Conservation (phyloP, 2,329 filamentous ascomycete genomes). For the Cytospora schulzeri region DNA sequence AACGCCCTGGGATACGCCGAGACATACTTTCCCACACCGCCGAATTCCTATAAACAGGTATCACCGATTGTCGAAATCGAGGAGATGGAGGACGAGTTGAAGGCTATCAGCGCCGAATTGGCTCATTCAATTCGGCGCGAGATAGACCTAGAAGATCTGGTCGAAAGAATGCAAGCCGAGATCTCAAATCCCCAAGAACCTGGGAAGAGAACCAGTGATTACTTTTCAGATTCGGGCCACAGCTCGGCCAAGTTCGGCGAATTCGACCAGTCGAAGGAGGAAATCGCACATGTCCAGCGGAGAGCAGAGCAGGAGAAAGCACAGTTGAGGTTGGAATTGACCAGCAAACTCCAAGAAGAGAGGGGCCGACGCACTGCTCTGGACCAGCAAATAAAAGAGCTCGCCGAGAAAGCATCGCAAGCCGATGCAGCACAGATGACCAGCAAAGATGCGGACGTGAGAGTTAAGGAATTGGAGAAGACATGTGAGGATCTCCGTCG, state of each 20-base stretch:
- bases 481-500: slow-evolving; percentile 82
- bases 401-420: slow-evolving; percentile 77
- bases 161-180: slow-evolving; percentile 85
- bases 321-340: slow-evolving; percentile 80
- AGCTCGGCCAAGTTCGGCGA: slow-evolving; percentile 80
- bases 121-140: slow-evolving; percentile 91
- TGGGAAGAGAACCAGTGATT: slow-evolving; percentile 86
- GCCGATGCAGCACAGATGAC: slow-evolving; percentile 58
- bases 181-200: slow-evolving; percentile 57
- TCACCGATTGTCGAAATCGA: slow-evolving; percentile 61
- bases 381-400: slow-evolving; percentile 79
- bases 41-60: slow-evolving; percentile 39
- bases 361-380: slow-evolving; percentile 72
- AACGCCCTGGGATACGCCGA: slow-evolving; percentile 54
- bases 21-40: slow-evolving; percentile 54
- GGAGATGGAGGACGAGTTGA: slow-evolving; percentile 92
- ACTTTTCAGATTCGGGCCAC: slow-evolving; percentile 94
- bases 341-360: slow-evolving; percentile 85
- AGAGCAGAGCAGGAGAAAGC: slow-evolving; percentile 90
- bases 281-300: slow-evolving; percentile 81
- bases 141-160: slow-evolving; percentile 93
- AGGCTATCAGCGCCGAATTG: slow-evolving; percentile 89
- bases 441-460: slow-evolving; percentile 57
- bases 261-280: slow-evolving; percentile 62
- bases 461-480: slow-evolving; percentile 76